Base-by-base conservation (phyloP, 352 stramenopile species). In the Pythium grandisporangium region DNA sequence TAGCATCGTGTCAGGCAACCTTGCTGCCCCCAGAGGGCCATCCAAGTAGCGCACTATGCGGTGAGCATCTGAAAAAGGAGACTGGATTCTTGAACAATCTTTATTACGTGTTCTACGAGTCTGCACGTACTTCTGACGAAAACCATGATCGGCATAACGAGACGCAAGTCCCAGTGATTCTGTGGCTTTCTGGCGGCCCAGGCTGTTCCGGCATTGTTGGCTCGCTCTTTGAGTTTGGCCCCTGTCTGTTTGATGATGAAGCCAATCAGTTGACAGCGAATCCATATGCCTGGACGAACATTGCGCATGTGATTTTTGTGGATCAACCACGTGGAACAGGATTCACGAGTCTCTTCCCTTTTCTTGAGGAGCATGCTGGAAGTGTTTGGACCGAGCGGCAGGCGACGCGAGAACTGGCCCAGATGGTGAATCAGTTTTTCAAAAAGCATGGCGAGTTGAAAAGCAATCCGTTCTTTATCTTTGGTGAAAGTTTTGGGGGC, bases 181-280 rank as follows among this genome's bases (percentile, higher is more conserved):
- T 99, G 6, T 99, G 96, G 96, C 67, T 99, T 5, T 98, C 91
- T 6, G 95, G 96, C 23, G 95, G 95, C 13, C 95, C 95, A 8
- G 94, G 95, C 1, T 99, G 96, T 70, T 98, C 87, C 5, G 95
- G 84, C 6, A 68, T 95, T 11, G 65, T 98, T 21, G 96, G 76
- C 0, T 62, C 97, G 3, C 61, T 98, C 2, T 95, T 93, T 19
- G 96, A 99, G 55, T 97, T 98, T 61, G 96, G 96, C 6, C 96
- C 96, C 24, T 99, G 96, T 54, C 82, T 53, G 16, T 86, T 87
- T 43, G 72, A 87, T 42, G 71, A 89, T 32, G 73, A 84, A 22
- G 29, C 58, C 4, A 46, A 69, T 35, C 39, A 42, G 11, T 48
- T 83, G 3, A 52, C 49, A 30, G 58, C 96, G 42, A 99, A 98